Evolutionary conservation across 108 stramenopile genomes (phyloP).

Genomic region (Skeletonema costatum): DNA sequence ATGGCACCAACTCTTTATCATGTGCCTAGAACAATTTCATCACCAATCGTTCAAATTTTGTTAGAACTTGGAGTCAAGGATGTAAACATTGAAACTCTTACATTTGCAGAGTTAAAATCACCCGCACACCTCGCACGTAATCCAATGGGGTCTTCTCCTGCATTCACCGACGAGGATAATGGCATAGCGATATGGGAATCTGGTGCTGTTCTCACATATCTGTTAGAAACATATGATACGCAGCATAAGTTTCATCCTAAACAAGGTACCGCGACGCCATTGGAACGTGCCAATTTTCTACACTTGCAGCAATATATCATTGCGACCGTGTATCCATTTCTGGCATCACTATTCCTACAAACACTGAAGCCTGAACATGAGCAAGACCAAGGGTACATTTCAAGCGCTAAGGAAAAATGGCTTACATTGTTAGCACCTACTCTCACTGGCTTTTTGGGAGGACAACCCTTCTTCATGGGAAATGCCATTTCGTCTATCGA

Average conservation of each 20-base stretch:
- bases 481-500: conserved; percentile 5
- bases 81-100: conserved; percentile 7
- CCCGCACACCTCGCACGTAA: conserved; percentile 7
- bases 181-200: conserved; percentile 24
- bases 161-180: conserved; percentile 12
- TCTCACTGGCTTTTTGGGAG: background rate
- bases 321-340: conserved; percentile 27
- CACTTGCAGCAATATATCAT: conserved; percentile 21
- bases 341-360: conserved; percentile 23
- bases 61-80: conserved; percentile 3
- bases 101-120: conserved; percentile 18
- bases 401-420: background rate
- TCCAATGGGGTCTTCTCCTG: conserved; percentile 29
- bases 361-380: conserved; percentile 20
- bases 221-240: conserved; percentile 18
- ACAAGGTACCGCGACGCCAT: background rate
- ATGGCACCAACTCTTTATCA: conserved; percentile 28
- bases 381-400: conserved; percentile 17
- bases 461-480: background rate
- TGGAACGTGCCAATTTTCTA: conserved; percentile 16
- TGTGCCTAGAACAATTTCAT: conserved; percentile 19
- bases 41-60: conserved; percentile 23
- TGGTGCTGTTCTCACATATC: conserved; percentile 17
- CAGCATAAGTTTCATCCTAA: conserved; percentile 1
- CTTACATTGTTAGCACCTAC: conserved; percentile 17